Percentiles rank a stretch among this genome's conserved stretches.
These are phyloP conservation scores for Chytriomyces confervae DNA, from an alignment of 192 early-diverging fungal genomes.

Conservation along the genomic window DNA sequence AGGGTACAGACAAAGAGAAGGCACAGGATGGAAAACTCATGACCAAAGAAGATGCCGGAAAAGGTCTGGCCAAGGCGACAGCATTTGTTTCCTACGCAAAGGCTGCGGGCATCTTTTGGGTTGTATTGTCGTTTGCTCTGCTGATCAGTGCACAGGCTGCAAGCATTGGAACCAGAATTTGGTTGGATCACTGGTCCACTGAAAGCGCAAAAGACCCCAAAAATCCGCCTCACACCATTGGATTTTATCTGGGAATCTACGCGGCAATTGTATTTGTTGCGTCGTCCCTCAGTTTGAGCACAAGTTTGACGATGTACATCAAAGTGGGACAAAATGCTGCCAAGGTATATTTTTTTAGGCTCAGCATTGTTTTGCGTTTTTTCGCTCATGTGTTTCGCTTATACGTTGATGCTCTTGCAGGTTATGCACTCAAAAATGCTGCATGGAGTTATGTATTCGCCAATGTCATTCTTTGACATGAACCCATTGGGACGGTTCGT, in stretches of 20 bases:
- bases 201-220: background rate
- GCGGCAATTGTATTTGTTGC: conserved; percentile 53
- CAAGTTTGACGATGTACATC: conserved; percentile 31
- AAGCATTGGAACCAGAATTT: conserved; percentile 19
- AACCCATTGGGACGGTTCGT: conserved; percentile 55
- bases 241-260: conserved; percentile 62
- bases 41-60: conserved; percentile 71
- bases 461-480: conserved; percentile 62
- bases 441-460: conserved; percentile 44
- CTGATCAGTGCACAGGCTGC: conserved; percentile 24
- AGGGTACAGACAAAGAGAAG: background rate
- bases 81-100: conserved; percentile 75
- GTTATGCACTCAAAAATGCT: conserved; percentile 39
- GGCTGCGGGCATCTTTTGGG: conserved; percentile 64
- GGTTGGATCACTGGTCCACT: conserved; percentile 30
- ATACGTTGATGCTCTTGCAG: background rate
- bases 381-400: background rate
- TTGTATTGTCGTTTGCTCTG: conserved; percentile 55
- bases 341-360: background rate
- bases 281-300: background rate
- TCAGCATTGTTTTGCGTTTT: no score
- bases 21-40: conserved; percentile 52
- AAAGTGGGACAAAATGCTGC: conserved; percentile 26
- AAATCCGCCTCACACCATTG: conserved; percentile 40
- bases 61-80: conserved; percentile 70